phyloP scores from a whole-genome alignment of 2,329 filamentous ascomycete genomes.

The Drechslerella coelobrocha region DNA sequence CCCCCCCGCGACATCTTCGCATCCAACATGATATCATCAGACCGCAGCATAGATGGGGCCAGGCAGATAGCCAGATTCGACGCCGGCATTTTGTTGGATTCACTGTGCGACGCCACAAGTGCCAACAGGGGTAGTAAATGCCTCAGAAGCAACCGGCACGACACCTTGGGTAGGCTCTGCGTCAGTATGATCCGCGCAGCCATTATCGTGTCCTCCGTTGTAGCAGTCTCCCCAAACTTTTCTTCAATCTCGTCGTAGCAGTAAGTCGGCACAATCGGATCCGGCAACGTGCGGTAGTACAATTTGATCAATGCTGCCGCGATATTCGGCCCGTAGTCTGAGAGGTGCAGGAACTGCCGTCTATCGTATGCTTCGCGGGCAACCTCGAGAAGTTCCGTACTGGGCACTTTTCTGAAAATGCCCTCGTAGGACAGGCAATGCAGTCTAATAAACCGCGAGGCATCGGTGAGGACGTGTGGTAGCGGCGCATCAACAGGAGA shows the following conservation, averaged over 20 bases:
- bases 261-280: constrained; percentile 63
- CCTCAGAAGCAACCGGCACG: constrained; percentile 62
- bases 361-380: constrained; percentile 65
- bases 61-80: constrained; percentile 66
- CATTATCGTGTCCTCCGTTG: constrained; percentile 56
- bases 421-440: constrained; percentile 63
- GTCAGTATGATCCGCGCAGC: constrained; percentile 35
- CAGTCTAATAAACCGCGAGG: constrained; percentile 63
- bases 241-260: constrained; percentile 62
- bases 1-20: constrained; percentile 63
- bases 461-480: constrained; percentile 64
- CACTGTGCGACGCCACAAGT: constrained; percentile 60
- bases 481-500: constrained; percentile 60
- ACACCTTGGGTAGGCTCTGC: constrained; percentile 58
- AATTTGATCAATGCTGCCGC: constrained; percentile 65
- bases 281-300: constrained; percentile 65
- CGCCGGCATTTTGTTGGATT: constrained; percentile 65
- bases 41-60: constrained; percentile 63
- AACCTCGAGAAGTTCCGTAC: constrained; percentile 62
- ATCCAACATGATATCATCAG: constrained; percentile 65
- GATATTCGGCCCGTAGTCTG: constrained; percentile 64
- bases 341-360: constrained; percentile 64
- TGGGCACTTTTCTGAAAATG: constrained; percentile 64
- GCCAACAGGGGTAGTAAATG: constrained; percentile 65
- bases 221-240: constrained; percentile 51